Base-by-base conservation (phyloP, 2,329 filamentous ascomycete species). In the Trichoderma lentiforme region DNA sequence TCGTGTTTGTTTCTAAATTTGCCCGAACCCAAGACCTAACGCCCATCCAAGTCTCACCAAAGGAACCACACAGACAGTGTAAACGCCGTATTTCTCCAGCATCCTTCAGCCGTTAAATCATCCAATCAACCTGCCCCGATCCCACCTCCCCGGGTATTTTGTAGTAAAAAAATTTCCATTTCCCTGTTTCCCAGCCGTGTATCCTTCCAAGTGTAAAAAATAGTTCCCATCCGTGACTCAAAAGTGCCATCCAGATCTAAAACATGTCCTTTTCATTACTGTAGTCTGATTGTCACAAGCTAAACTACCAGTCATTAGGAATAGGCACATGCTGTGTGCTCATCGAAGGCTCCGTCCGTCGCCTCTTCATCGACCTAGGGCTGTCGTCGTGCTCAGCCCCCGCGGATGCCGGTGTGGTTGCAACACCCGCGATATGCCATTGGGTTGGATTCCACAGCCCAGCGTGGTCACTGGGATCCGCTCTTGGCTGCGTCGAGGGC, bases 311-410 rank as follows among this genome's bases (percentile, higher is more conserved):
- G 63, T 74, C 79, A 73, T 79, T 77, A 65, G 79, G 78, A 32
- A 80, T 77, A 57, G 80, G 77, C 65, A 80, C 77, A 67, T 80
- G n/a, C n/a, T n/a, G 78, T 56, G 75, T 75, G 58, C 80, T 79
- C 28, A 82, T 43, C 28, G 61, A 24, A 15, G 71, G 71, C 61
- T 72, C 71, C 26, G 75, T 78, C 71, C 81, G 77, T 58, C 81
- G 77, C 72, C 81, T 78, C 80, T 83, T 83, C 74, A 79, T 77
- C 24, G 80, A 78, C 58, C 81, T 73, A 2, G 81, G 81, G 74
- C 81, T 83, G 15, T 75, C 79, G 3, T 78, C 79, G 32, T 79
- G 77, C 43, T 81, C 79, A 43, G 74, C 73, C 15, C 72, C 75
- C 8, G 73, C 71, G 26, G 74, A 74, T n/a, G 76, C 71, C n/a